phyloP scores from a whole-genome alignment of 2,329 filamentous ascomycete genomes.

The Epichloe amarillans region DNA sequence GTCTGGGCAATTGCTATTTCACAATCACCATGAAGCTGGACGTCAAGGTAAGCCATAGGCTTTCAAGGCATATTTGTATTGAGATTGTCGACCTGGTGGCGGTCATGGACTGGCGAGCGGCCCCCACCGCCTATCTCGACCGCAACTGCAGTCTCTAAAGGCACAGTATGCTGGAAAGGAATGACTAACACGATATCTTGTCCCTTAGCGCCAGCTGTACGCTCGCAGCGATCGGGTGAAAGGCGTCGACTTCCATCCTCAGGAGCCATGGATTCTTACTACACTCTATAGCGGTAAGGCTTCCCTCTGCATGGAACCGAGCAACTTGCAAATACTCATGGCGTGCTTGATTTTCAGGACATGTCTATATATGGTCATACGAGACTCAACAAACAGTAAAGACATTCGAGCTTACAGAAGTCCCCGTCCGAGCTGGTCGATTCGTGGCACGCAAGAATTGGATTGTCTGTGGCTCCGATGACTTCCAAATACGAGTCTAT shows the following conservation, averaged over 20 bases:
- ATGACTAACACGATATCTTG: neutral
- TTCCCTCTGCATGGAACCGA: neutral
- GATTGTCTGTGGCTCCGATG: constrained; percentile 92
- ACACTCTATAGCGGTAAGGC: constrained; percentile 79
- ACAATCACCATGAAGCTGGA: constrained; percentile 26
- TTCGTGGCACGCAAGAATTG: constrained; percentile 98
- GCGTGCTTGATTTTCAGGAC: constrained; percentile 41
- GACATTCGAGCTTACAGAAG: constrained; percentile 97
- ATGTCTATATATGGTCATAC: constrained; percentile 99
- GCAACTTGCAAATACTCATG: neutral
- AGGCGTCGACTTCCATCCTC: constrained; percentile 91
- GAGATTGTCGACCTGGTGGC: neutral
- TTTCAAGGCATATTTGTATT: neutral
- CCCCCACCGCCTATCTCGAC: constrained; percentile 5
- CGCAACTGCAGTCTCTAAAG: neutral
- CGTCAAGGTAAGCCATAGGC: constrained; percentile 23
- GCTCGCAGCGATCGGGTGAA: constrained; percentile 93
- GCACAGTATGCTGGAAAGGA: neutral
- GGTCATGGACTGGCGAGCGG: neutral
- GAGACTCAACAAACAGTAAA: constrained; percentile 95
- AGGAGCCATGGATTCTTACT: constrained; percentile 92
- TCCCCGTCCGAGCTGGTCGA: constrained; percentile 88
- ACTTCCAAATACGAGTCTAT: constrained; percentile 79
- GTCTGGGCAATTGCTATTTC: neutral
- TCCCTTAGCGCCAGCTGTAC: constrained; percentile 31